Base-by-base conservation (phyloP, 2,329 filamentous ascomycete species). In the Clonostachys rhizophaga region DNA sequence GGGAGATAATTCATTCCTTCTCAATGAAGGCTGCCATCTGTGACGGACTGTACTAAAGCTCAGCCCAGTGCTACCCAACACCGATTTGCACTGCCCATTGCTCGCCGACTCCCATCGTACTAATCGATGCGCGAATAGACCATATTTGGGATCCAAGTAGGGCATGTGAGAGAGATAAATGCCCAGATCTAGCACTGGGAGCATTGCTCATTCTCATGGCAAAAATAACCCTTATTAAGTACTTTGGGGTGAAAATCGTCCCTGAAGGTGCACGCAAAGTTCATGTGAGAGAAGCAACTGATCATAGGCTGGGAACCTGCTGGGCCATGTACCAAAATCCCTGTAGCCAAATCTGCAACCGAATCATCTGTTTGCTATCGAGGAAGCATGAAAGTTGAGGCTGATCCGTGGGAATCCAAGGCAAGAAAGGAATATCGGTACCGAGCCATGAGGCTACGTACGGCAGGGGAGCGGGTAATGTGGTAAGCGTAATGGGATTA, bases 1-100 rank as follows among this genome's bases (percentile, higher is more conserved):
- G 89, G 1, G 80, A 86, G 34, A 64, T 72, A 64, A 58, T 64
- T 46, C 49, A 61, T 6, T 60, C 64, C 20, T 57, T 59, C 36
- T 88, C 79, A 1, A 96, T 96, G 91, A 88, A 88, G 65, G 90
- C 90, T 30, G 89, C 96, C 33, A 80, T 96, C 47, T 94, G 96
- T 70, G 86, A 92, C 52, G 89, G 86, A 3, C 86, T 87, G 5
- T 76, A 79, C 58, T 83, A 88, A 59, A 77, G 95, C 47, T 84
- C 79, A 1, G 68, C 96, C 47, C 86, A 95, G 68, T 81, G 94
- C 50, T 79, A 89, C 17, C 90, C 90, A 1, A 77, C 92, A 12
- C 91, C 91, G 2, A 78, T 81, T 24, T 24, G 24, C 24, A 24
- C 24, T 8, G 24, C 24, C 24, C 7, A 24, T 24, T 24, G 24